Percentiles rank a stretch among this genome's conserved stretches.
Conservation (phyloP, 1,284 basidiomycete species). For the Trametes pubescens region DNA sequence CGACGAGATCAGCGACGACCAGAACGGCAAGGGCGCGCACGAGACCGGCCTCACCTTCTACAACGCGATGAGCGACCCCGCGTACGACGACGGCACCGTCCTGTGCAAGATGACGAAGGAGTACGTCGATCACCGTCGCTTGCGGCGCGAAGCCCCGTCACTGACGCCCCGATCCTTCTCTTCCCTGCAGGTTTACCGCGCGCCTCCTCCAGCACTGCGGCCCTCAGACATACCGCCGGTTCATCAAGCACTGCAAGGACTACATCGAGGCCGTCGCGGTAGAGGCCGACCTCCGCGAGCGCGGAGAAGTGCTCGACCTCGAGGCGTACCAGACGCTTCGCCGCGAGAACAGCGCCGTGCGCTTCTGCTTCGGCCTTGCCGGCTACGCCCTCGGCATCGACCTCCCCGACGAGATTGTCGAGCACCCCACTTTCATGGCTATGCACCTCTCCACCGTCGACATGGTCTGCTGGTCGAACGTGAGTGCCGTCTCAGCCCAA, state of each 20-base stretch:
- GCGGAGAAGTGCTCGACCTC: constrained; percentile 58
- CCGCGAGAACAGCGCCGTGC: constrained; percentile 71
- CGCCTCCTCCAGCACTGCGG: constrained; percentile 56
- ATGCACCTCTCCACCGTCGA: constrained; percentile 70
- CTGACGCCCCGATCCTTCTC: constrained; percentile 12
- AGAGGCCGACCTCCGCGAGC: constrained; percentile 69
- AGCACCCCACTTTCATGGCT: constrained; percentile 59
- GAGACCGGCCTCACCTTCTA: constrained; percentile 61
- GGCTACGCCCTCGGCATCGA: constrained; percentile 69
- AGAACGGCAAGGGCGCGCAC: constrained; percentile 62
- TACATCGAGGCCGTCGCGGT: constrained; percentile 64
- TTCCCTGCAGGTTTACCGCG: constrained; percentile 55
- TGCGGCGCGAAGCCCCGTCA: neutral
- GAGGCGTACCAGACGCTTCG: constrained; percentile 62
- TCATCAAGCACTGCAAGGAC: constrained; percentile 59
- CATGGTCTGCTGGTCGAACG: constrained; percentile 75
- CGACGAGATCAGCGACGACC: constrained; percentile 76
- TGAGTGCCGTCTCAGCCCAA: constrained; percentile 43
- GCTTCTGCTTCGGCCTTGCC: constrained; percentile 68
- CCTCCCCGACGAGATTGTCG: constrained; percentile 66
- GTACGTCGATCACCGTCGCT: constrained; percentile 46
- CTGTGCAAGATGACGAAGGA: constrained; percentile 68
- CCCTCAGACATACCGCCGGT: constrained; percentile 55
- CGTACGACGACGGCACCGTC: constrained; percentile 61
- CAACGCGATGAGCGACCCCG: constrained; percentile 58